Conservation (phyloP, 1,284 basidiomycete genomes). For the Ceratobasidium papillatum region DNA sequence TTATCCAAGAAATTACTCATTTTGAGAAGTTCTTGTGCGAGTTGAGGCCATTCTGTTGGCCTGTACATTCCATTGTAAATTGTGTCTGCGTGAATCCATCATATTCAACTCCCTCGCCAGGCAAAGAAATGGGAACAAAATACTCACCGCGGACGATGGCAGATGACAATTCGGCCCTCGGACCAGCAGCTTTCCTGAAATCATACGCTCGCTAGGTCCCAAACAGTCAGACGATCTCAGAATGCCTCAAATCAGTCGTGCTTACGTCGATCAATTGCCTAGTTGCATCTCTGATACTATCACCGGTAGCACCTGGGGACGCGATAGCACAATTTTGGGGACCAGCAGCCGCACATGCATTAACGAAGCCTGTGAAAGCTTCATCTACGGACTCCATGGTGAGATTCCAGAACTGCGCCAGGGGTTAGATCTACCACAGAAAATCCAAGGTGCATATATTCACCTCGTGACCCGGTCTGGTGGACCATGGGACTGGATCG, state of each 20-base stretch:
- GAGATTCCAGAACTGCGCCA: too few species aligned
- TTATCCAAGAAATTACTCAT: not conserved
- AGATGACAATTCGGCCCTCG: not conserved
- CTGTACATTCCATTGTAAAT: constrained; percentile 28
- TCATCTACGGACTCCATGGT: too few species aligned
- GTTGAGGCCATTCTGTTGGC: constrained; percentile 26
- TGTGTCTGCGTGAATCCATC: not conserved
- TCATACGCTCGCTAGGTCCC: not conserved
- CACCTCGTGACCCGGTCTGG: constrained; percentile 2
- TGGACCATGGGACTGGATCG: constrained; percentile 21
- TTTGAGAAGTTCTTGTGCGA: constrained; percentile 7
- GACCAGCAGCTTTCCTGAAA: not conserved
- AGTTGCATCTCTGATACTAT: not conserved
- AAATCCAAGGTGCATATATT: too few species aligned
- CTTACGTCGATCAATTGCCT: too few species aligned
- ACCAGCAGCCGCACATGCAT: constrained; percentile 30
- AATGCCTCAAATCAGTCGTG: too few species aligned
- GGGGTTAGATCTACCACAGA: too few species aligned
- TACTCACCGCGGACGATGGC: constrained; percentile 26
- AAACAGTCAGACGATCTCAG: not conserved
- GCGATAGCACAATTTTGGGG: constrained; percentile 31
- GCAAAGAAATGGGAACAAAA: not conserved
- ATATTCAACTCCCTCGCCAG: too few species aligned
- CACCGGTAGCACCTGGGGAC: not conserved
- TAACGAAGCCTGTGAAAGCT: not conserved